A percentile compares a stretch with the other conserved stretches of the same genome.
Evolutionary conservation across 108 stramenopile genomes (phyloP).

Genomic region (Nitzschia sp.): DNA sequence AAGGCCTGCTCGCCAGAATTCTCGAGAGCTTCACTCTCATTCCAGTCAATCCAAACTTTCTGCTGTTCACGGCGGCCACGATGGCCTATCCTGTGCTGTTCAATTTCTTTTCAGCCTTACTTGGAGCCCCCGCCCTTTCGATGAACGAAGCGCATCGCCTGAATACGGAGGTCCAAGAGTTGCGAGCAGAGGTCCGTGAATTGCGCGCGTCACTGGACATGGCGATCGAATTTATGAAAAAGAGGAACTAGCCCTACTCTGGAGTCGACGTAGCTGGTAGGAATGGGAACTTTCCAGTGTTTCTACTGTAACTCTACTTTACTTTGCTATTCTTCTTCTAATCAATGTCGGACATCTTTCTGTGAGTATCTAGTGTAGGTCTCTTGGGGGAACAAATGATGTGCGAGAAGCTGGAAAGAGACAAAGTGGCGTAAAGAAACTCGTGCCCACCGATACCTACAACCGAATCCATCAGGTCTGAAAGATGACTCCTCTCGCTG

Average conservation of each 20-base stretch:
- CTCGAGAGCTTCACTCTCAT: neutral
- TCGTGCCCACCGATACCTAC: neutral
- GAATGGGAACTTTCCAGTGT: no score
- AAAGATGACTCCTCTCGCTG: no score
- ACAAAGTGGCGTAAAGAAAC: slow-evolving; percentile 1
- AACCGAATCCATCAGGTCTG: neutral
- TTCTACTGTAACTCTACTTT: neutral
- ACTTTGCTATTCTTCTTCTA: neutral
- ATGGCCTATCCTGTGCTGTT: slow-evolving; percentile 1
- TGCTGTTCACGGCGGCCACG: neutral
- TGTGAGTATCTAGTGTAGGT: neutral
- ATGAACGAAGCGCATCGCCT: slow-evolving; percentile 11
- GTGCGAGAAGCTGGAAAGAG: slow-evolving; percentile 5
- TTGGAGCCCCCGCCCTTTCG: slow-evolving; percentile 12
- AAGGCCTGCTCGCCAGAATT: slow-evolving; percentile 1
- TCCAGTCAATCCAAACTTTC: slow-evolving; percentile 9
- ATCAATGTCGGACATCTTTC: slow-evolving; percentile 3
- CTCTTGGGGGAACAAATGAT: slow-evolving; percentile 5
- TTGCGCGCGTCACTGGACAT: slow-evolving; percentile 20
- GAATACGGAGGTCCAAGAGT: slow-evolving; percentile 7
- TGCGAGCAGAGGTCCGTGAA: slow-evolving; percentile 22
- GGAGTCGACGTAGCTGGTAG: neutral
- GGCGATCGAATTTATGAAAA: slow-evolving; percentile 13
- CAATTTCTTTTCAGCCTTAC: slow-evolving; percentile 5
- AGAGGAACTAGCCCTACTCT: neutral